Percentiles rank a stretch among this genome's conserved stretches.
These are phyloP conservation scores for Fusarium abutilonis DNA, from an alignment of 2,329 filamentous ascomycete species.

Conservation along the genomic window DNA sequence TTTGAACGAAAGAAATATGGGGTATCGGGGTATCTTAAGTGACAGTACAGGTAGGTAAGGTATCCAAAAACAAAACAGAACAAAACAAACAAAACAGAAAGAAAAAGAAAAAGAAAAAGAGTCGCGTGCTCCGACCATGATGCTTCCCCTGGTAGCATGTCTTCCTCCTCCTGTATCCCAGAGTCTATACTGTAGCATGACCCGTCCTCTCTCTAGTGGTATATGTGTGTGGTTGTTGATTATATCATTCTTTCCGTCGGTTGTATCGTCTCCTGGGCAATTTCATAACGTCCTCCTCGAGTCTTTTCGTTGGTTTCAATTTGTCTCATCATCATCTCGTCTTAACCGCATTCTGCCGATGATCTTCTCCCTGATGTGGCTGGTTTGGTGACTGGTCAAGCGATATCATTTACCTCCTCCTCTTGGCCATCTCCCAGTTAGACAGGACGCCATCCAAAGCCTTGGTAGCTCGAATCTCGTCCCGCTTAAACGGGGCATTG, in stretches of 20 bases:
- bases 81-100: constrained; percentile 14
- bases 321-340: constrained; percentile 7
- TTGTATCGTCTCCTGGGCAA: constrained; percentile 11
- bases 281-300: constrained; percentile 16
- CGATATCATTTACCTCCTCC: constrained; percentile 54
- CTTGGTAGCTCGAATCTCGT: constrained; percentile 67
- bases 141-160: constrained; percentile 9
- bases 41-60: constrained; percentile 39
- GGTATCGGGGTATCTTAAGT: constrained; percentile 43
- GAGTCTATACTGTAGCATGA: constrained; percentile 28
- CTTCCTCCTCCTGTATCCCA: constrained; percentile 12
- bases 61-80: constrained; percentile 21
- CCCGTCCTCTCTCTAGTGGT: constrained; percentile 36
- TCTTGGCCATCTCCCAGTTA: constrained; percentile 59
- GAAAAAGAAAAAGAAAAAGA: constrained; percentile 13
- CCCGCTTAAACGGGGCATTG: constrained; percentile 67
- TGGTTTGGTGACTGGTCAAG: background rate
- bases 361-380: background rate
- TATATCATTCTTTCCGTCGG: constrained; percentile 24
- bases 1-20: constrained; percentile 43
- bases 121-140: constrained; percentile 35
- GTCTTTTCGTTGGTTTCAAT: constrained; percentile 8
- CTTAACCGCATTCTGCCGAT: background rate
- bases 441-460: constrained; percentile 62
- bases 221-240: constrained; percentile 21